Evolutionary conservation across 1,284 basidiomycete species (phyloP).

Genomic region (Cystobasidium sp.): DNA sequence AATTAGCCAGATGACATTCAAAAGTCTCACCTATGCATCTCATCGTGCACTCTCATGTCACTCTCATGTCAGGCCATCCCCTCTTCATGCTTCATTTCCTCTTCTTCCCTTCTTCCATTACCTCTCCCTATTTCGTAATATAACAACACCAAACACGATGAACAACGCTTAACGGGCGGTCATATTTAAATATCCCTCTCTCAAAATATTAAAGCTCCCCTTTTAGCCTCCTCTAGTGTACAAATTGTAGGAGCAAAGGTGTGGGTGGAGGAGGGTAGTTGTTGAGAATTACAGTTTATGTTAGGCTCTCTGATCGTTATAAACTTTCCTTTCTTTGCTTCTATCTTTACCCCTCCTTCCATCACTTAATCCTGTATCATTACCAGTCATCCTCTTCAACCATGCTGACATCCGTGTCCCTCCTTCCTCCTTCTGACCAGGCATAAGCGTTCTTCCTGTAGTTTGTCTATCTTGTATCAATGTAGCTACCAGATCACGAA

Average conservation of each 20-base stretch:
- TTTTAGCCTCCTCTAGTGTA: slow-evolving; percentile 30
- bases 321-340: background rate
- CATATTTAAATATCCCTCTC: slow-evolving; percentile 36
- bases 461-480: background rate
- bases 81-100: background rate
- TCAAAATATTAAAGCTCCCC: slow-evolving; percentile 38
- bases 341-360: background rate
- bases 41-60: too few relatives aligned
- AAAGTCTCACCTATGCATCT: too few relatives aligned
- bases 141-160: slow-evolving; percentile 22
- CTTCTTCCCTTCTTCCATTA: background rate
- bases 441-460: background rate
- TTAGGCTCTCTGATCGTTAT: slow-evolving; percentile 36
- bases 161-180: slow-evolving; percentile 46
- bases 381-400: too few relatives aligned
- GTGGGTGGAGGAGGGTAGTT: slow-evolving; percentile 34
- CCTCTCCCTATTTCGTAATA: background rate
- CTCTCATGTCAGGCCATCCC: background rate
- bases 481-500: background rate
- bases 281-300: slow-evolving; percentile 40
- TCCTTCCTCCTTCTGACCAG: background rate
- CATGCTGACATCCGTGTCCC: background rate
- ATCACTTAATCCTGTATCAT: too few relatives aligned
- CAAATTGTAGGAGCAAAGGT: slow-evolving; percentile 28
- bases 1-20: too few relatives aligned